These are phyloP conservation scores for Delonix regia DNA, from an alignment of 306 rosid genomes.

Conservation along the genomic window DNA sequence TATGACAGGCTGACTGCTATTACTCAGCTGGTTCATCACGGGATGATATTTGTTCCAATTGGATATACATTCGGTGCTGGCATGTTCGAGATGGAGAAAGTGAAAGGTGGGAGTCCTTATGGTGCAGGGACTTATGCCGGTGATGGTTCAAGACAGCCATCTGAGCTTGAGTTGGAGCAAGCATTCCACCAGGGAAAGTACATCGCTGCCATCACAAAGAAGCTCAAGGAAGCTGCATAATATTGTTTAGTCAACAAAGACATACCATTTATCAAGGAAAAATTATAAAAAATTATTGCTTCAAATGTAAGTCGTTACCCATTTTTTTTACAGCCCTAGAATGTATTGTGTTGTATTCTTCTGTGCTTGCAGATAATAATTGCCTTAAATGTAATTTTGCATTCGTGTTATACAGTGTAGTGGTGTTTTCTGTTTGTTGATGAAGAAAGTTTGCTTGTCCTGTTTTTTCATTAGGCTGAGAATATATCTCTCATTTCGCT, in stretches of 20 bases:
- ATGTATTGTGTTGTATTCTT: slow-evolving; percentile 37
- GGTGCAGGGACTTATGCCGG: slow-evolving; percentile 77
- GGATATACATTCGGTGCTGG: slow-evolving; percentile 74
- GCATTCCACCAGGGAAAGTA: slow-evolving; percentile 78
- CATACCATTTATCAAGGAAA: neutral
- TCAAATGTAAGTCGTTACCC: slow-evolving; percentile 13
- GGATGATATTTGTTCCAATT: slow-evolving; percentile 71
- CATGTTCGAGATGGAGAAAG: slow-evolving; percentile 74
- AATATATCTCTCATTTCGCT: neutral
- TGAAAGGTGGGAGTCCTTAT: slow-evolving; percentile 75
- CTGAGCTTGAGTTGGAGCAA: slow-evolving; percentile 64
- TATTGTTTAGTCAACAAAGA: neutral
- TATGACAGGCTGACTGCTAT: slow-evolving; percentile 62
- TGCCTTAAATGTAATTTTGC: slow-evolving; percentile 31
- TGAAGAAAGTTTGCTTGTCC: slow-evolving; percentile 31
- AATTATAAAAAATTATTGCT: neutral
- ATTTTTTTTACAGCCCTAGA: slow-evolving; percentile 30
- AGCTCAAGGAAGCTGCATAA: slow-evolving; percentile 68
- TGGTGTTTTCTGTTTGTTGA: slow-evolving; percentile 33
- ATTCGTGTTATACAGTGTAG: slow-evolving; percentile 35
- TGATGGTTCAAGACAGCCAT: slow-evolving; percentile 72
- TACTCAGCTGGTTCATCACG: slow-evolving; percentile 80
- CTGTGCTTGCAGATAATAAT: slow-evolving; percentile 39
- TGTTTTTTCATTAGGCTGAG: neutral
- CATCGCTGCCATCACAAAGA: slow-evolving; percentile 64